A percentile compares a stretch with the other conserved stretches of the same genome.
These are phyloP conservation scores for Chamaecrista fasciculata DNA, from an alignment of 306 rosid species.

Conservation along the genomic window DNA sequence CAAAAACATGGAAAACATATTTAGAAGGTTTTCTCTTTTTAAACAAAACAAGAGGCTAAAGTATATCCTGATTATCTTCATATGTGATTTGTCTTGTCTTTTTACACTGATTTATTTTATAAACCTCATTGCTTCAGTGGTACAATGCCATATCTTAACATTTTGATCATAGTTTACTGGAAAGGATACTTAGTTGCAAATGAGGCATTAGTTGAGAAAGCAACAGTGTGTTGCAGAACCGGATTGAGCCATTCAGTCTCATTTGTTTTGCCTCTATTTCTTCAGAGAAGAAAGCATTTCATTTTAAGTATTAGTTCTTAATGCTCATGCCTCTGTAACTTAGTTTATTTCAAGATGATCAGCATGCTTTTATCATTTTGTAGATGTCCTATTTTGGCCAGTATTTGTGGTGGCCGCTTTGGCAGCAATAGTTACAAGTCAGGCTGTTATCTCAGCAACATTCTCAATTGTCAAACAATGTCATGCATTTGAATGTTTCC, in stretches of 20 bases:
- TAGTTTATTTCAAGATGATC: conserved; percentile 19
- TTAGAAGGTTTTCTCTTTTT: background rate
- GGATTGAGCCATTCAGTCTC: background rate
- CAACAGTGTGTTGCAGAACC: background rate
- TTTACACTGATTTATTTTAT: conserved; percentile 14
- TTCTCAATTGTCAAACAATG: conserved; percentile 73
- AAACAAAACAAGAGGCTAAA: background rate
- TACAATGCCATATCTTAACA: conserved; percentile 12
- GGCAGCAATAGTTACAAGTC: conserved; percentile 71
- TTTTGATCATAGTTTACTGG: conserved; percentile 8
- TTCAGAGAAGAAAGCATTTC: conserved; percentile 23
- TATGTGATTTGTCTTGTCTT: conserved; percentile 18
- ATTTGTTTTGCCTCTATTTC: background rate
- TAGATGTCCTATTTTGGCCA: conserved; percentile 77
- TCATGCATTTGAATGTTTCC: conserved; percentile 79
- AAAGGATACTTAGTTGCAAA: background rate
- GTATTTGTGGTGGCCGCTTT: conserved; percentile 62
- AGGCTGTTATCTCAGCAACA: conserved; percentile 68
- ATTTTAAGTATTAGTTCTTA: conserved; percentile 2
- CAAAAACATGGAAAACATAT: background rate
- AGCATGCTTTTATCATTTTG: conserved; percentile 46
- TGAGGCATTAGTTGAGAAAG: conserved; percentile 27
- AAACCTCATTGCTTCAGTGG: conserved; percentile 7
- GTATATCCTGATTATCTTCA: conserved; percentile 1
- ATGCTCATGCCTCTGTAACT: background rate